Evolutionary conservation across 106 monocot genomes (phyloP), one percentile per base, ranked within the genome.

Genomic region (Allium sativum): DNA sequence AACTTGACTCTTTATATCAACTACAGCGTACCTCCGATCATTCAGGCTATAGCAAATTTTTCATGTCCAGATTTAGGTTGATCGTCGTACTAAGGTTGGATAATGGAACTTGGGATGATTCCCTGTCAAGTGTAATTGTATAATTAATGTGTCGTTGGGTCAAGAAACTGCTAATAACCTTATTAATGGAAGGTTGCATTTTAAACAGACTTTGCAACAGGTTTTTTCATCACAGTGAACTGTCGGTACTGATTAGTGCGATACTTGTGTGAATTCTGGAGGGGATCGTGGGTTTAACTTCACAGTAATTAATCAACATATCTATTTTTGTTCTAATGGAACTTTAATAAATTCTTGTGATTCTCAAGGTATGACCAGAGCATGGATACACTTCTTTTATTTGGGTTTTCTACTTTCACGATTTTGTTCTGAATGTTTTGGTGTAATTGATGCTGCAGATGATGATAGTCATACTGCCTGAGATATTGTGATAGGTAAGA

Each of bases 271-370:
- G 14, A 46, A 16, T 4, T 46, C 76, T 18, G 66, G 71, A 9
- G 76, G 76, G 70, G 8, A 61, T 10, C 71, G 76, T 18, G 76
- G 76, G 53, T 58, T 42, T 44, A 55, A 64, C 21, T 8, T n/a
- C 5, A 47, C 8, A 12, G 15, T 8, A 2, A 0, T 42, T 10
- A 14, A 41, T 2, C 43, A 50, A 15, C 61, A 17, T 12, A 53
- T 43, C 10, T 76, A 71, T 58, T 66, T 66, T 58, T 76, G 70
- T 59, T 42, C 71, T 12, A 8, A 8, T 47, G 47, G 47, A 12
- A 64, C 40, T n/a, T 42, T 45, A 18, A 19, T 52, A 11, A 50
- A 44, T 15, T 58, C 18, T 31, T 64, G 62, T 45, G 1, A 60
- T 70, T 64, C 62, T 15, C 8, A 8, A 47, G 7, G 20, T 12